Percentiles rank a stretch among this genome's conserved stretches.
phyloP scores from a whole-genome alignment of 73 alveolate species.

The Paramecium pentaurelia region DNA sequence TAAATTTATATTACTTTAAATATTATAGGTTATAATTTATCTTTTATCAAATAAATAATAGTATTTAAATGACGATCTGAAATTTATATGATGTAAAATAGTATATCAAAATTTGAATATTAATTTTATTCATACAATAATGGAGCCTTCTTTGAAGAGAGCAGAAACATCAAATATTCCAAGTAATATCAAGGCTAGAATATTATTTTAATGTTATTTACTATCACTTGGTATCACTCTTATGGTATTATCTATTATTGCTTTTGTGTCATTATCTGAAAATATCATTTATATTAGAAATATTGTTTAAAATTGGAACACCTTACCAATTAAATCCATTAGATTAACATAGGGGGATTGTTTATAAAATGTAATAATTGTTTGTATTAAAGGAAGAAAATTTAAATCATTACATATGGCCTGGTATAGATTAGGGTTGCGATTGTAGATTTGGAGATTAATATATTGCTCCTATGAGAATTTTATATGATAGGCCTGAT shows the following conservation, averaged over 20 bases:
- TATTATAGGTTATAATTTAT: no score
- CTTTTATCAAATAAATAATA: not conserved
- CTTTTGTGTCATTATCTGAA: not conserved
- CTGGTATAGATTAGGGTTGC: not conserved
- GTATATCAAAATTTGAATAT: not conserved
- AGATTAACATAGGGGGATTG: not conserved
- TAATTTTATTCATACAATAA: not conserved
- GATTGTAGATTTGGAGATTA: not conserved
- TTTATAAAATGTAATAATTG: not conserved
- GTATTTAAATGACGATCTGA: not conserved
- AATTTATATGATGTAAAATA: not conserved
- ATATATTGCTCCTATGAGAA: not conserved
- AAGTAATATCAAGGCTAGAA: not conserved
- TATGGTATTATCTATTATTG: not conserved
- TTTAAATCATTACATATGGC: not conserved
- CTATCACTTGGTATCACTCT: not conserved
- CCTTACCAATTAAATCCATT: not conserved
- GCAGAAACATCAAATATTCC: not conserved
- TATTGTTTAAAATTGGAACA: not conserved
- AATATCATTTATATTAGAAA: not conserved
- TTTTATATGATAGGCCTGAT: not conserved
- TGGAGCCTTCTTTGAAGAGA: not conserved
- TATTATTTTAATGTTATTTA: not conserved
- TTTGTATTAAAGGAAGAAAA: not conserved
- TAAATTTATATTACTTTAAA: not conserved